Percentiles rank a stretch among this genome's conserved stretches.
Conservation (phyloP, 805 yeast genomes). For the Yamadazyma scolyti region DNA sequence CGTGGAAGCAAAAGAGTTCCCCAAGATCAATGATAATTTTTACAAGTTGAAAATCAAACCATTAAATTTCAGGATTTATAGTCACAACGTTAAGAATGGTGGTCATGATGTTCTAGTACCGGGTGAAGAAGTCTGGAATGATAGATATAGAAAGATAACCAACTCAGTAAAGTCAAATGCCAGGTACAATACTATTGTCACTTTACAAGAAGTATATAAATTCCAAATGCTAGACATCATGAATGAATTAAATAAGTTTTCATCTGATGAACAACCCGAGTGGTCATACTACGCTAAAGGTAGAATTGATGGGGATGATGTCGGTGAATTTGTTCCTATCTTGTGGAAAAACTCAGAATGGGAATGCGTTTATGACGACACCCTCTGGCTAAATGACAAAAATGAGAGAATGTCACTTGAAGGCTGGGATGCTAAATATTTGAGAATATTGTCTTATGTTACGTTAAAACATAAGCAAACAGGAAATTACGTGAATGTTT, state of each 20-base stretch:
- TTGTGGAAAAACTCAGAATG: conserved; percentile 26
- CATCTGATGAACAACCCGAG: conserved; percentile 12
- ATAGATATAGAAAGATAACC: conserved; percentile 14
- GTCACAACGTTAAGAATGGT: conserved; percentile 34
- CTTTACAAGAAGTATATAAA: conserved; percentile 37
- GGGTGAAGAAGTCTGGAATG: conserved; percentile 26
- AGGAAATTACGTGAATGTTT: conserved; percentile 22
- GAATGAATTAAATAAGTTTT: conserved; percentile 19
- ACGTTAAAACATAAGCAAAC: conserved; percentile 26
- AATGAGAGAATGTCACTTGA: conserved; percentile 26
- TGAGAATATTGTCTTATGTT: conserved; percentile 30
- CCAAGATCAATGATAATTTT: conserved; percentile 14
- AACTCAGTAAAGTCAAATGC: conserved; percentile 25
- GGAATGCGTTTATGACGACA: conserved; percentile 22
- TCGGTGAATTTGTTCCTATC: conserved; percentile 32
- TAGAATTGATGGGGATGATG: conserved; percentile 21
- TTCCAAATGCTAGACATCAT: conserved; percentile 31
- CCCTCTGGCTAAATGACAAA: conserved; percentile 34
- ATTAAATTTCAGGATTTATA: conserved; percentile 27
- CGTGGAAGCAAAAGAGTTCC: conserved; percentile 4
- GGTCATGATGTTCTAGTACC: conserved; percentile 17
- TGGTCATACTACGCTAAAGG: conserved; percentile 34
- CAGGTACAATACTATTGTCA: conserved; percentile 25
- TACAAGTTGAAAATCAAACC: conserved; percentile 8
- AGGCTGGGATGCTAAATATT: conserved; percentile 39